phyloP scores from a whole-genome alignment of 345 rosid genomes.

The Passiflora organensis region DNA sequence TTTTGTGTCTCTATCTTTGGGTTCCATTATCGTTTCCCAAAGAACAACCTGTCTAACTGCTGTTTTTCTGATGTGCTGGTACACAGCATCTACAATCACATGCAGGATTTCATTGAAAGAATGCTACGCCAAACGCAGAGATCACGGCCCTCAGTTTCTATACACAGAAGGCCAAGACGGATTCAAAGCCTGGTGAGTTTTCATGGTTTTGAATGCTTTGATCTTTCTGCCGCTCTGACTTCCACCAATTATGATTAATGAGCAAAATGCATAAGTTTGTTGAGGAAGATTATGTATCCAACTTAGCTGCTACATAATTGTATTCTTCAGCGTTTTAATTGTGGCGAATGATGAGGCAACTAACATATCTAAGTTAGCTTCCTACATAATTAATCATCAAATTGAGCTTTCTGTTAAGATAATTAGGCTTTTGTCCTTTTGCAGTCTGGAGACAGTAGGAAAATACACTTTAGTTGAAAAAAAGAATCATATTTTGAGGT shows the following conservation, averaged over 20 bases:
- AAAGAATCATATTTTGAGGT: too few species aligned
- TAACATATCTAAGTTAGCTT: too few species aligned
- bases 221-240: neutral
- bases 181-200: constrained; percentile 17
- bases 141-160: constrained; percentile 12
- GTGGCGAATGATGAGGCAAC: neutral
- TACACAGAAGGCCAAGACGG: constrained; percentile 7
- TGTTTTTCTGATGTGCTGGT: neutral
- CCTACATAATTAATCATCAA: neutral
- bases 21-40: neutral
- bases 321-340: neutral
- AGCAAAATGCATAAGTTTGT: neutral
- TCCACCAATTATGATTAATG: neutral
- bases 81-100: constrained; percentile 32
- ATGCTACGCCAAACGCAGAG: constrained; percentile 11
- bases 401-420: neutral
- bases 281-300: too few species aligned
- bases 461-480: constrained; percentile 11
- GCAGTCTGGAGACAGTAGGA: constrained; percentile 21
- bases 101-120: constrained; percentile 27
- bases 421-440: constrained; percentile 11
- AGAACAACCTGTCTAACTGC: neutral
- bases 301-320: too few species aligned
- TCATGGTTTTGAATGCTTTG: neutral
- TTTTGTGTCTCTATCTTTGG: neutral